These are phyloP conservation scores for Rubia tinctorum DNA, from an alignment of 305 asterid genomes.

Conservation along the genomic window DNA sequence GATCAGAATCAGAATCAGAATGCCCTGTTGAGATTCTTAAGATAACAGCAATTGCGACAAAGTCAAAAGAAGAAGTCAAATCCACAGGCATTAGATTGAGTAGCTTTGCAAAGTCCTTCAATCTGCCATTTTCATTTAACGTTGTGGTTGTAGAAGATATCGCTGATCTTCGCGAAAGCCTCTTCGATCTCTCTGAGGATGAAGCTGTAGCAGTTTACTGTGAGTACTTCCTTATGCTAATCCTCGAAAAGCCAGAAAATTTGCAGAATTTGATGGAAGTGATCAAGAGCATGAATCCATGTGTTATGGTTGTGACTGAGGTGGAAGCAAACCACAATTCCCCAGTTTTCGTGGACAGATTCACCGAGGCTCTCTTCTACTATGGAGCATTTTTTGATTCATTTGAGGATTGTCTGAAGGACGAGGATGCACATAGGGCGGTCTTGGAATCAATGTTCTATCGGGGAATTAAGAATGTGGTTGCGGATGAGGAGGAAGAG, in stretches of 20 bases:
- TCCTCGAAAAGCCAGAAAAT: slow-evolving; percentile 20
- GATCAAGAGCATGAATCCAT: slow-evolving; percentile 27
- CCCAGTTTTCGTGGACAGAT: slow-evolving; percentile 33
- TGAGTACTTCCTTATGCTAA: slow-evolving; percentile 15
- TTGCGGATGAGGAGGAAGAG: slow-evolving; percentile 30
- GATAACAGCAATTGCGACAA: slow-evolving; percentile 35
- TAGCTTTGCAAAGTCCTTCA: slow-evolving; percentile 36
- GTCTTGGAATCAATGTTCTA: slow-evolving; percentile 20
- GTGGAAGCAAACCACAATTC: slow-evolving; percentile 43
- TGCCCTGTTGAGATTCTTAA: slow-evolving; percentile 23
- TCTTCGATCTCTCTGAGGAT: slow-evolving; percentile 23
- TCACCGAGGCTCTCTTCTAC: slow-evolving; percentile 38
- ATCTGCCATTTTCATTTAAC: slow-evolving; percentile 33
- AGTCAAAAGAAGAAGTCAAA: slow-evolving; percentile 15
- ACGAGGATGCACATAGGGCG: slow-evolving; percentile 22
- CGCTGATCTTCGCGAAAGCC: slow-evolving; percentile 22
- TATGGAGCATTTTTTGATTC: slow-evolving; percentile 35
- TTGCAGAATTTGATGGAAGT: slow-evolving; percentile 33
- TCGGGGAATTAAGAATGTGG: slow-evolving; percentile 22
- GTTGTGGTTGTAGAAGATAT: slow-evolving; percentile 26
- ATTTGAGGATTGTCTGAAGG: slow-evolving; percentile 28
- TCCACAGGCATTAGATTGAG: slow-evolving; percentile 28
- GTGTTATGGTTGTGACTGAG: slow-evolving; percentile 29
- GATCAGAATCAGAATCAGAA: slow-evolving; percentile 9
- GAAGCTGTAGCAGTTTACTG: slow-evolving; percentile 31